Evolutionary conservation across 441 rosid genomes (phyloP).

Genomic region (Pelargonium australe): DNA sequence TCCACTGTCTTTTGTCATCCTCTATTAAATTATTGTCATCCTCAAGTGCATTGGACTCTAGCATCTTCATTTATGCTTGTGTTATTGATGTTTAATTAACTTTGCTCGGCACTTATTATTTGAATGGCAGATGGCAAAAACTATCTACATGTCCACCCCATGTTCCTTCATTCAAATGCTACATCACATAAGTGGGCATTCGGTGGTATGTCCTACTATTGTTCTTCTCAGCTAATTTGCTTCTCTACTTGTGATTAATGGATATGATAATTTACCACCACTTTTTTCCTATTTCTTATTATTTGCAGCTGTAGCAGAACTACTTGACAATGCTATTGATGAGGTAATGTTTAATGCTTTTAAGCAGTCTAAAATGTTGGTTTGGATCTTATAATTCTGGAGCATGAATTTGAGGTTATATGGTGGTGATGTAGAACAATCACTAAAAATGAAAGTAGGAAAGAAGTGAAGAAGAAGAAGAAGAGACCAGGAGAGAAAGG

Average conservation of each 20-base stretch:
- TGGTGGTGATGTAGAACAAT: no score
- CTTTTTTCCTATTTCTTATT: constrained; percentile 18
- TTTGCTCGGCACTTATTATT: constrained; percentile 8
- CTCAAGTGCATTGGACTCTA: neutral
- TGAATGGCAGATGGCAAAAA: constrained; percentile 53
- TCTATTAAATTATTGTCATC: constrained; percentile 5
- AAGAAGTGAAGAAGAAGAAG: no score
- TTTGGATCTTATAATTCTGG: constrained; percentile 8
- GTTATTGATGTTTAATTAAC: constrained; percentile 13
- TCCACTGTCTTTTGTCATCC: constrained; percentile 17
- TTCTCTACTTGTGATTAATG: constrained; percentile 10
- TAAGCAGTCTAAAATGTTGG: constrained; percentile 16
- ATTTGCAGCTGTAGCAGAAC: constrained; percentile 82
- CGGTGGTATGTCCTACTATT: constrained; percentile 61
- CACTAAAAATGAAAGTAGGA: no score
- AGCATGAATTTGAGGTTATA: neutral
- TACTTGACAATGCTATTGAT: constrained; percentile 90
- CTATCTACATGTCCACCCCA: constrained; percentile 85
- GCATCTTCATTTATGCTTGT: constrained; percentile 9
- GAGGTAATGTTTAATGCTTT: constrained; percentile 52
- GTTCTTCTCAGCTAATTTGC: neutral
- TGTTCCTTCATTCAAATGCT: constrained; percentile 98
- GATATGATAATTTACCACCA: constrained; percentile 7
- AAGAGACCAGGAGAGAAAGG: no score
- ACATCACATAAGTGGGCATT: constrained; percentile 98